These are phyloP conservation scores for Orbilia brochopaga DNA, from an alignment of 2,329 filamentous ascomycete species.

Conservation along the genomic window DNA sequence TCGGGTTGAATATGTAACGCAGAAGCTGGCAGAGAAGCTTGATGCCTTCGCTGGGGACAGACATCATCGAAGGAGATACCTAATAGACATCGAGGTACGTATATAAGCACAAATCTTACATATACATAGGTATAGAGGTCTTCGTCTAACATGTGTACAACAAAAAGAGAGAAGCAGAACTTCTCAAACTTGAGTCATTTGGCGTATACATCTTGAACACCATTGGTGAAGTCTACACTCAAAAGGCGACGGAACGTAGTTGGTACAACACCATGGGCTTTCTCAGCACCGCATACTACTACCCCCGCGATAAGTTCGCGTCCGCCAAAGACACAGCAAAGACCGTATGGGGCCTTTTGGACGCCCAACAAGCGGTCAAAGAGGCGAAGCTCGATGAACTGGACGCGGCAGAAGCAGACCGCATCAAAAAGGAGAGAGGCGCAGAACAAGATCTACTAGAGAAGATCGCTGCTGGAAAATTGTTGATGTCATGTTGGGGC, in stretches of 20 bases:
- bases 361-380: constrained; percentile 31
- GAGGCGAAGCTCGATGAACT: constrained; percentile 26
- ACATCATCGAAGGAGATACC: constrained; percentile 2
- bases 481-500: constrained; percentile 33
- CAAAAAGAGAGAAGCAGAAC: constrained; percentile 28
- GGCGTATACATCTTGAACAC: constrained; percentile 40
- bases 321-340: constrained; percentile 35
- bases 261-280: constrained; percentile 23
- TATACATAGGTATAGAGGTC: too few relatives aligned
- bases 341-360: constrained; percentile 31
- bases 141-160: too few relatives aligned
- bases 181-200: constrained; percentile 37
- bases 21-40: constrained; percentile 16
- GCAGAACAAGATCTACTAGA: constrained; percentile 24
- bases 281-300: constrained; percentile 31
- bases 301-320: constrained; percentile 26
- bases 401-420: constrained; percentile 17
- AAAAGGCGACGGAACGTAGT: constrained; percentile 27
- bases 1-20: constrained; percentile 15
- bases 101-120: too few relatives aligned
- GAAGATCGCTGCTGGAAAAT: constrained; percentile 35
- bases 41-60: constrained; percentile 2
- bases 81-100: constrained; percentile 19
- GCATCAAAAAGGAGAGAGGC: constrained; percentile 27
- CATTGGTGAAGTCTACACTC: constrained; percentile 19